phyloP scores from a whole-genome alignment of 1,284 basidiomycete species.

The Boletus smithii region DNA sequence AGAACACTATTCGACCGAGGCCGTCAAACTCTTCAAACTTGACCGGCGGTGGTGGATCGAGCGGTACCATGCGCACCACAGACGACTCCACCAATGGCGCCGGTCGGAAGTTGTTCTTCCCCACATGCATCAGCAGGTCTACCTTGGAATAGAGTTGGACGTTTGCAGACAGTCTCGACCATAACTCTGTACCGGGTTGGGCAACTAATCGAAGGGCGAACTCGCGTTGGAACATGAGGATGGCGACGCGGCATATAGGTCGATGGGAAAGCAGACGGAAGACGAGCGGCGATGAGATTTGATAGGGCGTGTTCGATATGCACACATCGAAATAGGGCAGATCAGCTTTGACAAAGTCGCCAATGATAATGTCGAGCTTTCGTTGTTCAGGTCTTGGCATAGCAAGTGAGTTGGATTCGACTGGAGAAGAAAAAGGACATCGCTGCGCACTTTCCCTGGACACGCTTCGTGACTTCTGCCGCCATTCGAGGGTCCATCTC shows the following conservation, averaged over 20 bases:
- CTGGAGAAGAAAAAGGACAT: background rate
- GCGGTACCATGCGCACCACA: constrained; percentile 88
- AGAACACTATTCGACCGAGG: constrained; percentile 87
- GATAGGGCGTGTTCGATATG: constrained; percentile 98
- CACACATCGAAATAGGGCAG: constrained; percentile 98
- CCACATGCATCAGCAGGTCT: constrained; percentile 95
- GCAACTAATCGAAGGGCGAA: constrained; percentile 94
- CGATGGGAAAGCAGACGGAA: constrained; percentile 97
- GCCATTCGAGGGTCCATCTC: constrained; percentile 99
- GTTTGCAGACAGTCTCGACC: constrained; percentile 95
- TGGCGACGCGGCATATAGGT: constrained; percentile 89
- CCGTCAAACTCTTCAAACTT: constrained; percentile 99
- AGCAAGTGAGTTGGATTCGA: background rate
- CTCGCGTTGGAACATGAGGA: constrained; percentile 99
- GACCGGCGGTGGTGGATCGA: constrained; percentile 93
- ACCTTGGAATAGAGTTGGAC: constrained; percentile 96
- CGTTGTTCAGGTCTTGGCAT: constrained; percentile 82
- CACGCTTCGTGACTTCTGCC: constrained; percentile 94
- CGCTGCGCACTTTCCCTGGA: constrained; percentile 83
- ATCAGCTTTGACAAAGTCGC: constrained; percentile 96
- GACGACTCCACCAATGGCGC: constrained; percentile 93
- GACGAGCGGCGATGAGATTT: constrained; percentile 97
- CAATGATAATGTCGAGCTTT: constrained; percentile 92
- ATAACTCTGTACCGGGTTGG: constrained; percentile 79
- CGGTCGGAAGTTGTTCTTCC: constrained; percentile 94